phyloP scores from a whole-genome alignment of 371 early-diverging fungal genomes.

The Mucor racemosus region DNA sequence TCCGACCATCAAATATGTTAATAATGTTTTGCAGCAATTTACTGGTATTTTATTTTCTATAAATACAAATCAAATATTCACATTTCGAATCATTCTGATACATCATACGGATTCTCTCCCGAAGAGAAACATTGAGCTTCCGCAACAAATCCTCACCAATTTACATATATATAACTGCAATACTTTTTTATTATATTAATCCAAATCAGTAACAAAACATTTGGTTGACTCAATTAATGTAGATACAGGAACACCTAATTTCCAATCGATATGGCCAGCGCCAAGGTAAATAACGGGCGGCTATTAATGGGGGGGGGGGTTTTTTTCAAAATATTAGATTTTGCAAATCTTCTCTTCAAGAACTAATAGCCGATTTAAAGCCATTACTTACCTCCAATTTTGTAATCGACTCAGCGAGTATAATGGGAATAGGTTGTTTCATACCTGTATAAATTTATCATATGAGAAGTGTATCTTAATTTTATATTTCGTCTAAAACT shows the following conservation, averaged over 20 bases:
- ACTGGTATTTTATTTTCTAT: not conserved
- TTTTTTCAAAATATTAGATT: not conserved
- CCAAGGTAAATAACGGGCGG: conserved; percentile 86
- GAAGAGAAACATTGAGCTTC: not conserved
- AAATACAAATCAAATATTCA: not conserved
- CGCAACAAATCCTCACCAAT: not conserved
- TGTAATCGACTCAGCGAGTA: conserved; percentile 65
- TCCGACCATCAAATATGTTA: not conserved
- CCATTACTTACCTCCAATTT: conserved; percentile 49
- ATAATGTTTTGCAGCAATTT: not conserved
- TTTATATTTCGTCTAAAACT: not conserved
- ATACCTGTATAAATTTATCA: conserved; percentile 38
- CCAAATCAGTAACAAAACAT: conserved; percentile 67
- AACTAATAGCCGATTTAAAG: not conserved
- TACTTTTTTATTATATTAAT: conserved; percentile 27
- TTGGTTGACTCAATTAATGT: conserved; percentile 63
- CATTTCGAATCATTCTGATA: not conserved
- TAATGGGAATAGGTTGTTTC: conserved; percentile 60
- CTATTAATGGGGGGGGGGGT: conserved; percentile 31
- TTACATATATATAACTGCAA: no score
- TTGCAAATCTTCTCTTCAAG: no score
- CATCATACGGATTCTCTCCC: not conserved
- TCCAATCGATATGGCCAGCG: conserved; percentile 91
- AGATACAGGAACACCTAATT: conserved; percentile 73
- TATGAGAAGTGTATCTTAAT: no score